Evolutionary conservation across 371 early-diverging fungal species (phyloP), one percentile per base, ranked within the genome.

Genomic region (Mortierella sp.): DNA sequence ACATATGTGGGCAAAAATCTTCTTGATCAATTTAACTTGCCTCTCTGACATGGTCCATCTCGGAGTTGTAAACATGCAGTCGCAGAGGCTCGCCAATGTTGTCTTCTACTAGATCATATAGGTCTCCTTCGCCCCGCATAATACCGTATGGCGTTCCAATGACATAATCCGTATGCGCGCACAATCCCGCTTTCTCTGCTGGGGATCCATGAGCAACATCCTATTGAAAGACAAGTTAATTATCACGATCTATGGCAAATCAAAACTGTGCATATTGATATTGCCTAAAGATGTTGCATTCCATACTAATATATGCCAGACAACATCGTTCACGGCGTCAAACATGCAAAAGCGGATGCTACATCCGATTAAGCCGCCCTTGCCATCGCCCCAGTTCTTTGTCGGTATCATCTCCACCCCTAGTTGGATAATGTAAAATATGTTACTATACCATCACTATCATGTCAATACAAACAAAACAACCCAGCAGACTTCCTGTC

Each of bases 291-390:
- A n/a, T n/a, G 51, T 51, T 51, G 51, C 9, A 51, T 26, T 55
- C 20, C 55, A 28, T 81, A 76, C 83, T 68, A 93, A 66, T n/a
- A 94, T 88, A 69, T 94, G 94, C 94, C 94, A 94, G 14, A 90
- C 92, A 70, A 92, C 87, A 63, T 93, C 92, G 22, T 89, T 88
- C 18, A 89, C 90, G 12, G 85, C 83, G 49, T 91, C 91, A 85
- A 89, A 93, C 28, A 91, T 88, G 72, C 94, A 95, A 70, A 88
- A 93, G 28, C 94, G 88, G 62, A 94, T 91, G n/a, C 89, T 89
- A 67, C 92, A 93, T 18, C 94, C 94, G 83, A 87, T 72, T 49
- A 85, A 55, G 20, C 85, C 84, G 16, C 85, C 83, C 22, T 70
- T 74, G 10, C 76, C 70, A 55, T 76, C 74, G 39, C 70, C 66